Evolutionary conservation across 2,329 filamentous ascomycete genomes (phyloP), one percentile per base, ranked within the genome.

Genomic region (Tolypocladium pustulatum): DNA sequence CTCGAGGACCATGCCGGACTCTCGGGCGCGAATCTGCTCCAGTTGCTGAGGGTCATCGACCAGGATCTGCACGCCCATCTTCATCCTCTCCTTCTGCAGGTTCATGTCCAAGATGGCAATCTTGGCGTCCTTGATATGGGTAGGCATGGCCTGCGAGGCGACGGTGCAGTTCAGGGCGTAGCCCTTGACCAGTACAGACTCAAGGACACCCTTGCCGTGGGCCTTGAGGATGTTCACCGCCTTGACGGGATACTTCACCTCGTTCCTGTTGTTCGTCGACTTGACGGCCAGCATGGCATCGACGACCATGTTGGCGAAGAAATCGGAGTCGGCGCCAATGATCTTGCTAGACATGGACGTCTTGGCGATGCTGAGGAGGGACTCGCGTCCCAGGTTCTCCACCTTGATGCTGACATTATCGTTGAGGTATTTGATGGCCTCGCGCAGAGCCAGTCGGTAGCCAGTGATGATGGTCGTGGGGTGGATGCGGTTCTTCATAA

Each of bases 271-370:
- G 78, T 97, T 97, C 61, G 88, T 90, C 53, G 88, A 86, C 82
- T 96, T 97, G 69, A 99, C 94, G 57, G 92, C 89, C 72, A 89
- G 86, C 82, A 99, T 97, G 64, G 90, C 92, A 74, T 99, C 93
- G 56, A 99, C 94, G 15, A 92, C 91, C 88, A 99, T 95, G 76
- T 94, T 89, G 66, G 93, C 86, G 71, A 99, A 99, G 80, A 99
- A 99, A 64, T 96, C 91, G 15, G 90, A 91, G 75, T 99, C 94
- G 59, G 89, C 80, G 59, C 94, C 94, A 72, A 99, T 97, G 70
- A 99, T 95, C 80, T 99, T 99, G 81, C 90, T 96, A 57, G 92
- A 97, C 93, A 99, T 99, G 69, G 92, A 97, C 25, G 94, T 99
- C 80, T 93, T 97, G 62, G 94, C 94, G 72, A 99, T 97, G 77